Evolutionary conservation across 257 asterid species (phyloP).

Genomic region (Primulina eburnea): DNA sequence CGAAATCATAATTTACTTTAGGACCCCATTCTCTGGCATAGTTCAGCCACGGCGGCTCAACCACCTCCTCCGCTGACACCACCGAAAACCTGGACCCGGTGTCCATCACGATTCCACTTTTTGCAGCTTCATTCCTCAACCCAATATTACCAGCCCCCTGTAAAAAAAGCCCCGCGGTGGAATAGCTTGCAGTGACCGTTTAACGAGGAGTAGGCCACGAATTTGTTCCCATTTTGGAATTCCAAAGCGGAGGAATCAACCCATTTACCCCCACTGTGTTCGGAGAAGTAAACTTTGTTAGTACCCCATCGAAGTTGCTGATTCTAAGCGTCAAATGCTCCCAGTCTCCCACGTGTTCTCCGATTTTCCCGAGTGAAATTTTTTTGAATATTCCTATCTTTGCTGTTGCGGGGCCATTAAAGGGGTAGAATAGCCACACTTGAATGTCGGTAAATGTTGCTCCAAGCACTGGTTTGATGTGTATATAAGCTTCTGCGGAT

Average conservation of each 20-base stretch:
- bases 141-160: constrained; percentile 57
- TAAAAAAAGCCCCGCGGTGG: constrained; percentile 40
- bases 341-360: constrained; percentile 94
- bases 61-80: constrained; percentile 52
- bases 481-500: constrained; percentile 63
- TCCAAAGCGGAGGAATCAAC: constrained; percentile 51
- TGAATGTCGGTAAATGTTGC: constrained; percentile 74
- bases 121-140: constrained; percentile 60
- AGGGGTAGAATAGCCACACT: constrained; percentile 75
- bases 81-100: constrained; percentile 41
- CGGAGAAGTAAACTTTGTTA: constrained; percentile 55
- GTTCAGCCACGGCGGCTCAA: constrained; percentile 75
- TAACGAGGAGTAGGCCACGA: constrained; percentile 57
- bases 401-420: constrained; percentile 74
- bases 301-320: constrained; percentile 71
- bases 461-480: constrained; percentile 65
- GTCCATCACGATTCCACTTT: constrained; percentile 55
- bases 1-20: constrained; percentile 35
- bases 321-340: constrained; percentile 81
- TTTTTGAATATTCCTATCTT: constrained; percentile 44
- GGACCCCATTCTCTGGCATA: constrained; percentile 79
- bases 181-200: constrained; percentile 65
- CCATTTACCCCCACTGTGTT: constrained; percentile 74
- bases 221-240: constrained; percentile 44
- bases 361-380: constrained; percentile 60